A percentile compares a stretch with the other conserved stretches of the same genome.
These are phyloP conservation scores for Boletus rubropictus DNA, from an alignment of 768 basidiomycete species.

Conservation along the genomic window DNA sequence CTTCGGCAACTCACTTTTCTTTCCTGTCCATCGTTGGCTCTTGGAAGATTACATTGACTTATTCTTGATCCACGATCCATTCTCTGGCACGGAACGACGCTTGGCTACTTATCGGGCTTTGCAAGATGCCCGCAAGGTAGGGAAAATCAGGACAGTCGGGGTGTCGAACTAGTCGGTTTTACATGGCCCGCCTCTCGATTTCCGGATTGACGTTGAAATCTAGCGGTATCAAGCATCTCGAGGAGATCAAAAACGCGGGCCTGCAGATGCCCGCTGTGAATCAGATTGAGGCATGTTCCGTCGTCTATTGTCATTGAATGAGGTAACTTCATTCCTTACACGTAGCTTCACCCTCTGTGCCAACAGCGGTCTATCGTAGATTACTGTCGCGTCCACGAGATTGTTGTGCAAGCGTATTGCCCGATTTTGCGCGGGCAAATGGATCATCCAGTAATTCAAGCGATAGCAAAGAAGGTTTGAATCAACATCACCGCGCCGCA, in stretches of 20 bases:
- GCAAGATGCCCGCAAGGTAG: constrained; percentile 51
- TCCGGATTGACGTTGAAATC: neutral
- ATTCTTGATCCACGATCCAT: constrained; percentile 73
- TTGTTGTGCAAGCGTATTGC: constrained; percentile 70
- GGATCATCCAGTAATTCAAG: constrained; percentile 48
- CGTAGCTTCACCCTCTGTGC: constrained; percentile 73
- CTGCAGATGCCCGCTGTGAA: constrained; percentile 67
- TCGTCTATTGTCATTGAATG: neutral
- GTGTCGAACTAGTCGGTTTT: constrained; percentile 75
- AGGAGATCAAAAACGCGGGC: constrained; percentile 64
- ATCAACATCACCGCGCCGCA: constrained; percentile 1
- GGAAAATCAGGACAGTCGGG: constrained; percentile 68
- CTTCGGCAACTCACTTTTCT: constrained; percentile 7
- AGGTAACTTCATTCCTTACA: constrained; percentile 5
- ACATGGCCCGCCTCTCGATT: neutral
- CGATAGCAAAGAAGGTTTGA: constrained; percentile 55
- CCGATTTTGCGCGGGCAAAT: constrained; percentile 60
- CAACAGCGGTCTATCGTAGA: constrained; percentile 76
- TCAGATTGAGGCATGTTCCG: constrained; percentile 62
- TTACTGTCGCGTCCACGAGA: constrained; percentile 57
- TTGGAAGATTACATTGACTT: constrained; percentile 59
- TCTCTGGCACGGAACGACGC: constrained; percentile 56
- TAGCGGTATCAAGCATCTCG: constrained; percentile 65
- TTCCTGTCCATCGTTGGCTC: neutral
- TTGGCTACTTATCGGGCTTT: constrained; percentile 71